Conservation (phyloP, 805 yeast species). For the Kodamaea jinghongensis region DNA sequence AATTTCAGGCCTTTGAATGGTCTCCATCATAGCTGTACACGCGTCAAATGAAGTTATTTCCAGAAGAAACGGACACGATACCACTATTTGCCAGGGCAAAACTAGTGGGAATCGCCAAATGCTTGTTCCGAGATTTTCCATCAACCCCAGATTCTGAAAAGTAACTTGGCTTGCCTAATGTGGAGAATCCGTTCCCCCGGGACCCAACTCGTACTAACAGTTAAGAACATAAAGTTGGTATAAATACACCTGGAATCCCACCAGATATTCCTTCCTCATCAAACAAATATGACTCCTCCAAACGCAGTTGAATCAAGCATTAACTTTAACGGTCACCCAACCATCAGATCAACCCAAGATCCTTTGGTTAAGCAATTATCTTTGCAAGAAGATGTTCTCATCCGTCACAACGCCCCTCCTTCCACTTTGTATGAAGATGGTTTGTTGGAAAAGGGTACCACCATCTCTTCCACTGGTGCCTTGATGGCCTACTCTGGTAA, state of each 20-base stretch:
- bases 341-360: slow-evolving; percentile 38
- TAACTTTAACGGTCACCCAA: slow-evolving; percentile 39
- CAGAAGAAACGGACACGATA: too few relatives aligned
- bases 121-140: slow-evolving; percentile 16
- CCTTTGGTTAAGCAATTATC: slow-evolving; percentile 41
- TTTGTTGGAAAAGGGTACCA: slow-evolving; percentile 82
- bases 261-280: slow-evolving; percentile 1
- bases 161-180: neutral
- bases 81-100: too few relatives aligned
- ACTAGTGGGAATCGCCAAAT: slow-evolving; percentile 1
- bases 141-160: slow-evolving; percentile 20
- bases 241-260: slow-evolving; percentile 11
- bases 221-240: slow-evolving; percentile 1
- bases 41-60: too few relatives aligned
- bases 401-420: slow-evolving; percentile 90
- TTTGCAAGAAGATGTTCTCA: slow-evolving; percentile 58
- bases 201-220: slow-evolving; percentile 3
- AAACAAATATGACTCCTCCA: slow-evolving; percentile 38
- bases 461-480: slow-evolving; percentile 90
- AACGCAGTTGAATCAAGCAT: slow-evolving; percentile 45
- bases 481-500: slow-evolving; percentile 92
- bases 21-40: too few relatives aligned
- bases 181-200: slow-evolving; percentile 18
- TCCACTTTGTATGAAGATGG: slow-evolving; percentile 96
- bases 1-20: too few relatives aligned